Evolutionary conservation across 2,329 filamentous ascomycete species (phyloP), one percentile per base, ranked within the genome.

Genomic region (Pleochaeta shiraiana): DNA sequence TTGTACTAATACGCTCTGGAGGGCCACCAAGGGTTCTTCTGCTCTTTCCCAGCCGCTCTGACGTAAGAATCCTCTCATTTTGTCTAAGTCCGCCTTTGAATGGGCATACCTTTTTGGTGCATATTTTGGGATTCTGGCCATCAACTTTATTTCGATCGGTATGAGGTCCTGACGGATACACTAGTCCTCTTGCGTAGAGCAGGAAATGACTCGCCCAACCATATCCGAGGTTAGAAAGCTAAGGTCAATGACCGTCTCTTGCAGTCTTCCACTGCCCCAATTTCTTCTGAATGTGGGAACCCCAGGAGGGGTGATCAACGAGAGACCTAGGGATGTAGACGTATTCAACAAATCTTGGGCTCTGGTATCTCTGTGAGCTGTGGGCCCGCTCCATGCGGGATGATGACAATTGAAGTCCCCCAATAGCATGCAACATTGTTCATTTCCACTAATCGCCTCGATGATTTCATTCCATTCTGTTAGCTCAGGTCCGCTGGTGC

Each of bases 371-470:
- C 60, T 28, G 19, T 21, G 60, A 6, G 24, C 60, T 26, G 16
- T 21, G 37, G 39, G 21, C 9, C 28, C 34, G 3, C 60, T 39
- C 60, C 21, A 47, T 0, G 31, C 11, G 12, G 39, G 28, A 63
- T 47, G 26, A 31, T 63, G 19, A n/a, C 60, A 63, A 39, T 63
- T 47, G 50, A 63, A 63, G 31, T 63, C 60, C 9, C 60, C n/a
- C 16, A 33, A 14, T 28, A 45, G 30, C 12, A 63, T 16, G 33
- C 60, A 26, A 21, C 37, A 24, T 9, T n/a, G 2, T 9, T 45
- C 19, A 19, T 43, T 24, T 7, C 45, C 21, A 11, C 14, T 28
- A 31, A 62, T 45, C 21, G 37, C 59, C 9, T 26, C 21, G 21
- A 21, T 24, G 19, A 62, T 62, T 26, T 28, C 12, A 24, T 43